Conservation (phyloP, 2,329 filamentous ascomycete genomes). For the Trichoderma koningii region DNA sequence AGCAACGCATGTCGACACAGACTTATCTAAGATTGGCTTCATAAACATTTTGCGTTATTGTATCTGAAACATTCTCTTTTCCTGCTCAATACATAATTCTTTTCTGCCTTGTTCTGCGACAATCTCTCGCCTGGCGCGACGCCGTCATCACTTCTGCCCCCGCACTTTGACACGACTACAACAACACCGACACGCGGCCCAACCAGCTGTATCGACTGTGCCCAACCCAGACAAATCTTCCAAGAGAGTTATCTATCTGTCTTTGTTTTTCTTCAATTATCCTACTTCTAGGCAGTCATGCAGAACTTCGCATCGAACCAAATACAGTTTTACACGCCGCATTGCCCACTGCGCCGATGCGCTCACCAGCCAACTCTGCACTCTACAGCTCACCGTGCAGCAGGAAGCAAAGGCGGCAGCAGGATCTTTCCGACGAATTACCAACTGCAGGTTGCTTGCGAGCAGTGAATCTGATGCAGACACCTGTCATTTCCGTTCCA, state of each 20-base stretch:
- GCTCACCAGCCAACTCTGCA: slow-evolving; percentile 4
- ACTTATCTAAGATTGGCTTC: neutral
- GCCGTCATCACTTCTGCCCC: slow-evolving; percentile 15
- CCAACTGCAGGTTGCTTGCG: neutral
- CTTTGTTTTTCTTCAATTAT: neutral
- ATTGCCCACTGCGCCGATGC: neutral
- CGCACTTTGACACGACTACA: slow-evolving; percentile 19
- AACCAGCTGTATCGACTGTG: slow-evolving; percentile 12
- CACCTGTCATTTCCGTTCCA: slow-evolving; percentile 13
- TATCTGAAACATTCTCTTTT: neutral
- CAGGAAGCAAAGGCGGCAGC: neutral
- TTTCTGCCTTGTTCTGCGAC: slow-evolving; percentile 4
- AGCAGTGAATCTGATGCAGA: neutral
- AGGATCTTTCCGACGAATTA: no score
- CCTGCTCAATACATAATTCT: slow-evolving; percentile 1
- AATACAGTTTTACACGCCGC: slow-evolving; percentile 5
- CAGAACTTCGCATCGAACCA: slow-evolving; percentile 6
- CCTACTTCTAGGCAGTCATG: slow-evolving; percentile 12
- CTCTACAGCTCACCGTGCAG: slow-evolving; percentile 19
- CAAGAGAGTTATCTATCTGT: neutral
- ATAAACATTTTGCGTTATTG: neutral
- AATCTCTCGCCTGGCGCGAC: slow-evolving; percentile 1
- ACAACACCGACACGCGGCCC: slow-evolving; percentile 11
- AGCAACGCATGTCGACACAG: neutral
- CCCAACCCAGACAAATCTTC: slow-evolving; percentile 8